A percentile compares a stretch with the other conserved stretches of the same genome.
These are phyloP conservation scores for Nemophila menziesii DNA, from an alignment of 257 asterid genomes.

Conservation along the genomic window DNA sequence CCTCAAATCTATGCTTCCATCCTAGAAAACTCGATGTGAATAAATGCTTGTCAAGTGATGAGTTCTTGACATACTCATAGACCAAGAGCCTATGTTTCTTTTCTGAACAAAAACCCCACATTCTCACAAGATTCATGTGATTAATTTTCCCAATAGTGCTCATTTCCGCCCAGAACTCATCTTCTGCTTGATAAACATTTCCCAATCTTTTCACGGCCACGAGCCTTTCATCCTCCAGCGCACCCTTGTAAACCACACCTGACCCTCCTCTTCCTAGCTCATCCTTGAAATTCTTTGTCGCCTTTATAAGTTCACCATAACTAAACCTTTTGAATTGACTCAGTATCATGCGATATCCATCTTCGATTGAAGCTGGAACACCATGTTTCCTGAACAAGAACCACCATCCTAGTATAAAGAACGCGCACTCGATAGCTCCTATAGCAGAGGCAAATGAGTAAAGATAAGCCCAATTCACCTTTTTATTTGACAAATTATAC, in stretches of 20 bases:
- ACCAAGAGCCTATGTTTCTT: slow-evolving; percentile 5
- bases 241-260: slow-evolving; percentile 11
- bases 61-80: neutral
- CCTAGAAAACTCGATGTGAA: neutral
- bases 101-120: neutral
- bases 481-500: neutral
- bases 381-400: slow-evolving; percentile 4
- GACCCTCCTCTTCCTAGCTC: slow-evolving; percentile 12
- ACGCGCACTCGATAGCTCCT: slow-evolving; percentile 5
- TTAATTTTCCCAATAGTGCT: neutral
- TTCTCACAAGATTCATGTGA: neutral
- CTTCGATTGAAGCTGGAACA: neutral
- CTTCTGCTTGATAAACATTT: neutral
- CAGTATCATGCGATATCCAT: neutral
- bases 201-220: slow-evolving; percentile 12
- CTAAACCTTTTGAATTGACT: slow-evolving; percentile 10
- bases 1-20: neutral
- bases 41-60: neutral
- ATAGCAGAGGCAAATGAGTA: neutral
- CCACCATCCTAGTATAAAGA: slow-evolving; percentile 6
- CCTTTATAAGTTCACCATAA: slow-evolving; percentile 7
- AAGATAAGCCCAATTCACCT: neutral
- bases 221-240: slow-evolving; percentile 3
- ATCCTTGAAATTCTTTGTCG: slow-evolving; percentile 13
- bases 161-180: neutral